Base-by-base conservation (phyloP, 2,329 filamentous ascomycete species). In the Verticillium tricorpus region DNA sequence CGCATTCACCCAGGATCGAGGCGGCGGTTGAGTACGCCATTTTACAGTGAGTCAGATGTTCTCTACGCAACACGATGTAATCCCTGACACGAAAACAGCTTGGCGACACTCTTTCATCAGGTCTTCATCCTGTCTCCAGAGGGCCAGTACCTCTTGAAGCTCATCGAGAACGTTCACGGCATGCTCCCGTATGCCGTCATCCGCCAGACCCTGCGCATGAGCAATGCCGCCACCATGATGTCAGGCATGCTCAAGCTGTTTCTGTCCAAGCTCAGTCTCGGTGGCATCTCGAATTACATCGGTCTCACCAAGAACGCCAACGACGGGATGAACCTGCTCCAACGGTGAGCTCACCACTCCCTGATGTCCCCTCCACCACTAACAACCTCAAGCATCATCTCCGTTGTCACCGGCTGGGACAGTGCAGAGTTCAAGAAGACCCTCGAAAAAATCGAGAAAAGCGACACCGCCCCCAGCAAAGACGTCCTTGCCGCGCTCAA, bases 201-300 rank as follows among this genome's bases (percentile, higher is more conserved):
- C 58, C 83, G 87, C 63, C 89, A 93, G 72, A 92, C 90, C 0
- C 77, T 95, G 4, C 85, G 86, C 50, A 82, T 93, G 15, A 89
- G 91, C 6, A 95, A 94, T 70, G 90, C 90, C 0, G 90, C 90
- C 1, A 90, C 87, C 22, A 93, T 95, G 91, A 88, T 94, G 61
- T 90, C 84, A 69, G 90, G 83, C 62, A 88, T 94, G 82, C 82
- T 91, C 72, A 84, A 81, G 60, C 77, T 94, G 17, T 80, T 93
- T 17, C 80, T 95, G 15, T 87, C 90, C n/a, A 95, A 95, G 75
- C 77, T 93, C 61, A 90, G 89, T 66, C 80, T 94, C 5, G 87
- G 86, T 1, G 86, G 86, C 8, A 76, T 94, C 58, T 92, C 91
- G 5, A 93, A 93, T 71, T 94, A 89, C 89, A 82, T 93, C 12